These are phyloP conservation scores for Antitrichia curtipendula DNA, from an alignment of 225 moss, liverwort and hornwort genomes.

Conservation along the genomic window DNA sequence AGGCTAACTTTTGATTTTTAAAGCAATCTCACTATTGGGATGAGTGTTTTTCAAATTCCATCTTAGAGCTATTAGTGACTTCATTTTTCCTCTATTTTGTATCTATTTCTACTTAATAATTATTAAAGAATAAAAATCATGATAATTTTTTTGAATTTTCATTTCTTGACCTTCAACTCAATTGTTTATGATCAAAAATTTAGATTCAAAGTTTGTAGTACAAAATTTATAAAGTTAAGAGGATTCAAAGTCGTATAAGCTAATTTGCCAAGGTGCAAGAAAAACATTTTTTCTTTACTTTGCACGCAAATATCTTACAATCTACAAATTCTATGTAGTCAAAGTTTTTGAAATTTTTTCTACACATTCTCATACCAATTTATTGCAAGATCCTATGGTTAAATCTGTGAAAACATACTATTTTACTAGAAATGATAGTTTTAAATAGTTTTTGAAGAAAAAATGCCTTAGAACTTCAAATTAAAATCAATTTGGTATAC, in stretches of 20 bases:
- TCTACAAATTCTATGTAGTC: too few species aligned
- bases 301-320: background rate
- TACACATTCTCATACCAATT: background rate
- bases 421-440: background rate
- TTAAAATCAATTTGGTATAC: background rate
- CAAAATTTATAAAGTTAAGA: background rate
- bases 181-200: background rate
- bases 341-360: background rate
- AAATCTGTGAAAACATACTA: accelerated
- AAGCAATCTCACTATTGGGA: accelerated
- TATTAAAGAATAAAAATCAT: background rate
- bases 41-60: background rate
- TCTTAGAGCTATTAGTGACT: background rate
- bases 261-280: background rate
- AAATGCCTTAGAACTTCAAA: accelerated
- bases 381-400: background rate
- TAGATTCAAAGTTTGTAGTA: background rate
- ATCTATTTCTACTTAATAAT: background rate
- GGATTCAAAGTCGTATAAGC: background rate
- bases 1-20: background rate
- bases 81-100: background rate
- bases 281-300: background rate
- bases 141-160: background rate
- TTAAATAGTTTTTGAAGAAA: background rate
- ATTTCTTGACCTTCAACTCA: background rate